Evolutionary conservation across 768 basidiomycete genomes (phyloP), one percentile per base, ranked within the genome.

Genomic region (Cystobasidiopsis lactophilus): DNA sequence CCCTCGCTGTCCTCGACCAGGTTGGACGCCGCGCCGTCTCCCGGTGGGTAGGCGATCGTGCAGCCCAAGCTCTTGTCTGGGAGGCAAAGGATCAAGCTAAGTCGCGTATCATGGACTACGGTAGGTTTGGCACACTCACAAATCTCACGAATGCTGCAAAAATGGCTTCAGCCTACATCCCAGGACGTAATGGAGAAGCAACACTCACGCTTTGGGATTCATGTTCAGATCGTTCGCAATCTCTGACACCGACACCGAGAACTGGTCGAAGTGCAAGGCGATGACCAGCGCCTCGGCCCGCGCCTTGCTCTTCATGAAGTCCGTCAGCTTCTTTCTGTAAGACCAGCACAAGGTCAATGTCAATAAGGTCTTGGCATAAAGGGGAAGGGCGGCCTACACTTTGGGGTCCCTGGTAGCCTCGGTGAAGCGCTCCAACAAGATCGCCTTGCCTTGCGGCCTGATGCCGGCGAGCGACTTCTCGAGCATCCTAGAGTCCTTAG

Each of bases 371-470:
- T n/a, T n/a, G n/a, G n/a, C n/a, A n/a, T n/a, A n/a, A n/a, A n/a
- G n/a, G n/a, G n/a, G n/a, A n/a, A n/a, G n/a, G n/a, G n/a, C n/a
- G n/a, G 31, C 51, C 9, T 29, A 56, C 55, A 40, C 46, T 16
- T 27, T 52, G 24, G 50, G 35, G 10, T 41, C 44, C 10, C 55
- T 24, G 3, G 30, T 2, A n/a, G 24, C 50, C 35, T 56, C 55
- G 2, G 52, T 27, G 40, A 56, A 56, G 3, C 52, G 24, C 16
- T 56, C 55, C 10, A 56, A 23, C 18, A 55, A 26, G 40, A 35
- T 44, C 23, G 38, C 37, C 19, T 33, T 38, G 24, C 29, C 27
- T 23, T 44, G 52, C 7, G 41, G 24, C n/a, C 30, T 19, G n/a
- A 54, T 37, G 18, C 35, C n/a, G n/a, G n/a, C n/a, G n/a, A n/a